Base-by-base conservation (phyloP, 2,329 filamentous ascomycete species). In the Arthrinium puccinioides region DNA sequence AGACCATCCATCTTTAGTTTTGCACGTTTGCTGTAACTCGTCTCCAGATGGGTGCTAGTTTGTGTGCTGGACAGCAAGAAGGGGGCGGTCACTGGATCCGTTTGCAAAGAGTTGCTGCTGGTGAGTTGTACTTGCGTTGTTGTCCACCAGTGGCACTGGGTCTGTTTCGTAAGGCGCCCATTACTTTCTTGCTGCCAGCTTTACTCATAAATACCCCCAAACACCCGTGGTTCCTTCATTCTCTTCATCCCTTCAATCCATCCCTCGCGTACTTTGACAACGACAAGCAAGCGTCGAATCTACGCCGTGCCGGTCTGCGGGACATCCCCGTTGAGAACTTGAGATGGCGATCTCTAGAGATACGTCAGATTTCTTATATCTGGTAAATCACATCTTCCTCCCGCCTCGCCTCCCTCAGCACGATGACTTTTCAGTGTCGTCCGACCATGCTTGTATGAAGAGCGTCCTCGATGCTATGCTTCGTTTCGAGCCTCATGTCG, bases 351-450 rank as follows among this genome's bases (percentile, higher is more conserved):
- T 11, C 7, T 3, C 3, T 4, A 6, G 13, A n/a, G 15, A 27
- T 2, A 6, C 3, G 33, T 20, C 33, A 27, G 33, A 13, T n/a
- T 25, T 39, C 19, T 9, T 30, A 19, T 39, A 39, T 14, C 19
- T 8, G 10, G 10, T 21, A 15, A 14, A 36, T 25, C 38, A 39
- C 25, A 16, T 39, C 26, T 39, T 39, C 15, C 16, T 39, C 2
- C 21, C 20, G 5, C 32, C 20, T 4, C 24, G 23, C 3, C 26
- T 39, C 6, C 38, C 32, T 4, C 32, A 35, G 11, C 2, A 24
- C 1, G 25, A 25, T 11, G 38, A 39, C n/a, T 39, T 31, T 9
- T n/a, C 32, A 4, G 11, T 14, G 4, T n/a, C 32, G 6, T 16
- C 36, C 5, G 14, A 39, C 5, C 20, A 16, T 5, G 14, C 32